phyloP scores from a whole-genome alignment of 202 grass and related monocot species.

The Bolboschoenoplectus hybrid region DNA sequence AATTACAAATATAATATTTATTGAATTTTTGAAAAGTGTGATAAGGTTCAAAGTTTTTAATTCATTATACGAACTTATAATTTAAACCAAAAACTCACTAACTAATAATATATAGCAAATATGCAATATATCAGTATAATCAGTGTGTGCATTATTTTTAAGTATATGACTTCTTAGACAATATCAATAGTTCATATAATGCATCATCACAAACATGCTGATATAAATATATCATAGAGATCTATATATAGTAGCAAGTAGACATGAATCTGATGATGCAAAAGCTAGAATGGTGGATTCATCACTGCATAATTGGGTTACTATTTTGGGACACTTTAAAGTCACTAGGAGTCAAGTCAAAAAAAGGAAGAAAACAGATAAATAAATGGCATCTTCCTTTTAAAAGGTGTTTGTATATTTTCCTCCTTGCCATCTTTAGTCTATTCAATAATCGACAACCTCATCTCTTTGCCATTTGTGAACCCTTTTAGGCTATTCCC shows the following conservation, averaged over 20 bases:
- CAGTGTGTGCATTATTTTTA: too few relatives aligned
- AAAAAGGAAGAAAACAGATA: conserved; percentile 21
- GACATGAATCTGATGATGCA: neutral
- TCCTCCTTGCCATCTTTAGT: conserved; percentile 35
- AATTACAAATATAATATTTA: neutral
- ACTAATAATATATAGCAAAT: too few relatives aligned
- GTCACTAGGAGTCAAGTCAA: neutral
- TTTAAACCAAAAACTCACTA: too few relatives aligned
- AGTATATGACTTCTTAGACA: too few relatives aligned
- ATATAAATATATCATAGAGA: neutral
- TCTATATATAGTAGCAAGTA: neutral
- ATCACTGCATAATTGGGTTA: conserved; percentile 3
- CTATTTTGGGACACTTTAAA: conserved; percentile 19
- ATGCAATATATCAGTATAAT: too few relatives aligned
- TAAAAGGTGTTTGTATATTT: conserved; percentile 9
- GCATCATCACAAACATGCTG: too few relatives aligned
- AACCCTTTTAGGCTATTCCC: conserved; percentile 18
- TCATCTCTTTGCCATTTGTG: conserved; percentile 38
- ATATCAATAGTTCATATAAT: too few relatives aligned
- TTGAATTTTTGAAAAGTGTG: neutral
- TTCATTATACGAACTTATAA: too few relatives aligned
- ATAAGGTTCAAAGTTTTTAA: too few relatives aligned
- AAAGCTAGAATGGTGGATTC: neutral
- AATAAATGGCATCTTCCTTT: conserved; percentile 37
- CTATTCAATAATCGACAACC: conserved; percentile 21